Evolutionary conservation across 768 basidiomycete species (phyloP).

Genomic region (Ramaria sp.): DNA sequence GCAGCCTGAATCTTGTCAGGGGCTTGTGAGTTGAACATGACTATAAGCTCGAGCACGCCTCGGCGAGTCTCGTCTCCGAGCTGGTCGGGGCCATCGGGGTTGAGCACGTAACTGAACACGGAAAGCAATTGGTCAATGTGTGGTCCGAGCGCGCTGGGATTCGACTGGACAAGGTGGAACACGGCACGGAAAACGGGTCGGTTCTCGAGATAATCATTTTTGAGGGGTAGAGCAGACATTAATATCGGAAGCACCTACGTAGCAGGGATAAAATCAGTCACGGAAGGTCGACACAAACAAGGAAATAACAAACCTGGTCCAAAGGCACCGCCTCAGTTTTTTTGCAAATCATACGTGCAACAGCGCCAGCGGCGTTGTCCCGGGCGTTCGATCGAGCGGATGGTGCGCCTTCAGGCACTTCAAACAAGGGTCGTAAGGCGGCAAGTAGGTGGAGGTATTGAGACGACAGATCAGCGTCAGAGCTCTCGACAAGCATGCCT

Average conservation of each 20-base stretch:
- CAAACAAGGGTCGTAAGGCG: slow-evolving; percentile 76
- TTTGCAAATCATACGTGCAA: slow-evolving; percentile 76
- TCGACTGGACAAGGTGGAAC: slow-evolving; percentile 77
- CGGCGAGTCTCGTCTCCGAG: slow-evolving; percentile 69
- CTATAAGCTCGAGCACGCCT: slow-evolving; percentile 66
- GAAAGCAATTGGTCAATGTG: slow-evolving; percentile 70
- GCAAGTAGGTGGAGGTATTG: slow-evolving; percentile 74
- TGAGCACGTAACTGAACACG: slow-evolving; percentile 75
- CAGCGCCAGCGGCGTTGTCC: slow-evolving; percentile 95
- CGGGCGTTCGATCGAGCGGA: slow-evolving; percentile 68
- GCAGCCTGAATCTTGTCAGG: slow-evolving; percentile 75
- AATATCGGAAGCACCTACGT: slow-evolving; percentile 73
- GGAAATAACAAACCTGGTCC: slow-evolving; percentile 26
- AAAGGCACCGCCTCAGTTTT: slow-evolving; percentile 75
- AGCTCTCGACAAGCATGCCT: slow-evolving; percentile 85
- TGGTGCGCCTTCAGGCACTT: slow-evolving; percentile 50
- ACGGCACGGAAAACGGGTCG: slow-evolving; percentile 80
- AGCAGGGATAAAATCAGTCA: not conserved
- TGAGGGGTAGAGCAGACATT: slow-evolving; percentile 71
- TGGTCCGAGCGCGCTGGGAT: slow-evolving; percentile 57
- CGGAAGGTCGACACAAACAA: not conserved
- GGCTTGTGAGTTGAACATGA: slow-evolving; percentile 59
- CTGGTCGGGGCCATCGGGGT: slow-evolving; percentile 65
- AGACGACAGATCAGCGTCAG: slow-evolving; percentile 64
- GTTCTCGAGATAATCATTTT: slow-evolving; percentile 86